Base-by-base conservation (phyloP, 1,284 basidiomycete species). In the Rhodotorula sp. region DNA sequence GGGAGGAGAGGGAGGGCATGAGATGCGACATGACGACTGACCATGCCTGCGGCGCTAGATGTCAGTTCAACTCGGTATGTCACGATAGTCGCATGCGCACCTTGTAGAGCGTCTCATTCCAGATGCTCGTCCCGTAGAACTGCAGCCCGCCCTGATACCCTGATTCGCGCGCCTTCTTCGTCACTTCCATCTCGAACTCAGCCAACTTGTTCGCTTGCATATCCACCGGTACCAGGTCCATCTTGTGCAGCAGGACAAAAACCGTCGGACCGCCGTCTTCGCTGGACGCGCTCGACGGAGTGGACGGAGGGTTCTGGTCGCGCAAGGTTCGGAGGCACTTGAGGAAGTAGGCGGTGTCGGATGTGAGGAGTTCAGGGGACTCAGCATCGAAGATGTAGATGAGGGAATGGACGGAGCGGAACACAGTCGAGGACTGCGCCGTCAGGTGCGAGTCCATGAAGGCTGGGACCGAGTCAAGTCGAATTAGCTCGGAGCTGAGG, bases 381-480 rank as follows among this genome's bases (percentile, higher is more conserved):
- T 75, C 80, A 56, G 95, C 88, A 79, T 99, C 95, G 72, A 99
- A 98, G 15, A 99, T 96, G 81, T 99, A 99, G 78, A 99, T 98
- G 79, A 99, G 86, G 52, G 97, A 92, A 18, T 93, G 94, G 66
- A 97, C 95, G 77, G 94, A 89, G 76, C 90, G 88, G 83, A 99
- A 99, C 75, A 98, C 94, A 54, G 91, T 94, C 46, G 89, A 86
- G 71, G 91, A 89, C 79, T 97, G 92, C 0, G 89, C 87, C 50
- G 89, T 88, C 71, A 98, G 88, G 81, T 97, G 99, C 58, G 89
- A 91, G 80, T 96, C 94, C 87, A 98, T 94, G 84, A 97, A 99
- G 22, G 92, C 87, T 77, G 53, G 22, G 51, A n/a, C n/a, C 20
- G 34, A 20, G 18, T 44, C 24, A 24, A 28, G 20, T 44, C 37